Base-by-base conservation (phyloP, 306 rosid species). In the Lathyrus oleraceus region DNA sequence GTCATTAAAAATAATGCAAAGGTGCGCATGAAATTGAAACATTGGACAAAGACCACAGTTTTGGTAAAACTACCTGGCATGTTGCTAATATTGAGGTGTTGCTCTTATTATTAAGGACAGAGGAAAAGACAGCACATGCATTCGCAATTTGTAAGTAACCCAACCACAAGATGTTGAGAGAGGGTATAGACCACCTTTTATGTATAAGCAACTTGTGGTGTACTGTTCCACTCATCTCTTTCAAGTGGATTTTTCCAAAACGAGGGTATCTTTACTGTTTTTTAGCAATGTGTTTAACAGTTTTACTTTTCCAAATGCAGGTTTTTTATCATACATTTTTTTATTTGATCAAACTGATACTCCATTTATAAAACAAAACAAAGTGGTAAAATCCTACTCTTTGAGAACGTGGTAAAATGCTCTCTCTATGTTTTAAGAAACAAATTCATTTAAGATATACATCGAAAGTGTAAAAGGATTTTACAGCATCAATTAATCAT, bases 111-210 rank as follows among this genome's bases (percentile, higher is more conserved):
- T 78, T 78, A 74, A 63, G 76, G 83, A 82, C 86, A 74, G 23
- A 60, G 2, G 77, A 73, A 73, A 42, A 64, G 85, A 65, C 80
- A 78, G 68, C 80, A 69, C 75, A 82, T 74, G 82, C 80, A 36
- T 21, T 54, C 40, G 4, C 73, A 64, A 64, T 28, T 48, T 73
- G 85, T 66, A 77, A 81, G 85, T 66, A 77, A 81, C 79, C 76
- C 51, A 62, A 73, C 81, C 71, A 67, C 84, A 21, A 52, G 45
- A 62, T 73, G 72, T 54, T 51, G 28, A 42, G 67, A 42, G 67
- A 54, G 12, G 35, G 40, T 44, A 58, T 36, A 67, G 21, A 69
- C 28, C 27, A 40, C 67, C 42, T 16, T 79, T 79, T 36, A 10
- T 72, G 61, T 58, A 45, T 47, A 20, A 4, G 66, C 70, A 59